Evolutionary conservation across 2,329 filamentous ascomycete genomes (phyloP), one percentile per base, ranked within the genome.

Genomic region (Talaromyces atroroseus): DNA sequence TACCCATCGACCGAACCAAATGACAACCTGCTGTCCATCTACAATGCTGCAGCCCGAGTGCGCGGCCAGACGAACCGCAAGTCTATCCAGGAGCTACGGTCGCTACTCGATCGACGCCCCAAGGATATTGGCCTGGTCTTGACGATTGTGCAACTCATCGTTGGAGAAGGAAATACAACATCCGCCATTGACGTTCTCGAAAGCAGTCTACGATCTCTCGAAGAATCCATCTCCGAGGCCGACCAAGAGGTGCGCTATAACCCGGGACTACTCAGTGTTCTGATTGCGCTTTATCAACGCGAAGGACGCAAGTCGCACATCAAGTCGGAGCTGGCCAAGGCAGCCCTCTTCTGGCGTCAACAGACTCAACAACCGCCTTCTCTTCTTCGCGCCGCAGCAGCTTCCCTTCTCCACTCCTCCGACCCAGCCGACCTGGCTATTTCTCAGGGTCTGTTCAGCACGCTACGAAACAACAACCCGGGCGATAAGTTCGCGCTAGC

Each of bases 321-420:
- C 59, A 88, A 88, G 60, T 74, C 77, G 6, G 89, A 94, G 66
- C 78, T 97, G 18, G 83, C 85, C 58, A 89, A 87, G 70, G 90
- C 92, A 18, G 90, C 90, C 11, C 78, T 81, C 14, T 86, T 95
- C 74, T 97, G 94, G 92, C 82, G 84, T 53, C 77, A 79, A 42
- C 52, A 54, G 24, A 48, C 40, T 24, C 78, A 81, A 62, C 70
- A 76, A 61, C 73, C 85, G 0, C 73, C 80, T n/a, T 82, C 88
- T 0, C 82, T 97, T 5, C 79, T 95, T 51, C 85, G 86, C 57
- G 89, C 91, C 54, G 90, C 92, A 7, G 92, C 89, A n/a, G 81
- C 87, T 44, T 86, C 90, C 49, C 82, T 97, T 10, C 82, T 96
- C 49, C 84, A 87, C 62, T 95, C 90, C 0, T 82, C 86, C 6